Evolutionary conservation across 208 protist genomes (phyloP).

Genomic region (Acanthamoeba castellanii): DNA sequence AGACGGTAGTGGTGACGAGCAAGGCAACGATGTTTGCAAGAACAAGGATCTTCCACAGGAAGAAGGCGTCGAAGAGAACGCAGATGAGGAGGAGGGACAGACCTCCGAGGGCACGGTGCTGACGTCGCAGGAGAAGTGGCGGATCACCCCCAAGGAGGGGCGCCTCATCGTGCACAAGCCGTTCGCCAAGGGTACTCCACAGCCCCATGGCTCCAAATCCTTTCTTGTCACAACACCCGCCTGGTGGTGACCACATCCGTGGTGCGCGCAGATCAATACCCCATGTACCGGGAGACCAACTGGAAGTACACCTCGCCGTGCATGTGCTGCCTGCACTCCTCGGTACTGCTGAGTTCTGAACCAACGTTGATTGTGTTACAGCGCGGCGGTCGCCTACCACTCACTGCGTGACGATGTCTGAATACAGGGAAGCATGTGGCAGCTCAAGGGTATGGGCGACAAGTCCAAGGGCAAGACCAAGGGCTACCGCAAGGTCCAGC

Average conservation of each 20-base stretch:
- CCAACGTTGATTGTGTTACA: neutral
- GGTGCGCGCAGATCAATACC: slow-evolving; percentile 21
- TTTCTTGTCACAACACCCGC: neutral
- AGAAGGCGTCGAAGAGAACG: slow-evolving; percentile 16
- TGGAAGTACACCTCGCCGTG: slow-evolving; percentile 71
- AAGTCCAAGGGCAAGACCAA: slow-evolving; percentile 71
- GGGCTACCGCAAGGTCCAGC: slow-evolving; percentile 58
- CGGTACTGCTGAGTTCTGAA: neutral
- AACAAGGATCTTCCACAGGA: neutral
- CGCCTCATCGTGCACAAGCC: slow-evolving; percentile 62
- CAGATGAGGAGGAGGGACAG: neutral
- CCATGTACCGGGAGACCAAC: slow-evolving; percentile 73
- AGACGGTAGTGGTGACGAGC: neutral
- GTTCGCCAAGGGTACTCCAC: slow-evolving; percentile 7
- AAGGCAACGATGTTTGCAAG: too few species aligned
- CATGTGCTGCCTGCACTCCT: slow-evolving; percentile 49
- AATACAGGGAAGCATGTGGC: slow-evolving; percentile 9
- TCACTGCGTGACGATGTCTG: neutral
- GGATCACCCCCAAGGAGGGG: neutral
- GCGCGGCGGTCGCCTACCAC: neutral
- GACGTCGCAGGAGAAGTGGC: slow-evolving; percentile 29
- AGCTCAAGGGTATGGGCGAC: slow-evolving; percentile 59
- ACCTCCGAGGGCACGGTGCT: neutral
- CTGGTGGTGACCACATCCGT: neutral
- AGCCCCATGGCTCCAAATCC: neutral